Evolutionary conservation across 768 basidiomycete genomes (phyloP).

Genomic region (Leccinum uliginosum): DNA sequence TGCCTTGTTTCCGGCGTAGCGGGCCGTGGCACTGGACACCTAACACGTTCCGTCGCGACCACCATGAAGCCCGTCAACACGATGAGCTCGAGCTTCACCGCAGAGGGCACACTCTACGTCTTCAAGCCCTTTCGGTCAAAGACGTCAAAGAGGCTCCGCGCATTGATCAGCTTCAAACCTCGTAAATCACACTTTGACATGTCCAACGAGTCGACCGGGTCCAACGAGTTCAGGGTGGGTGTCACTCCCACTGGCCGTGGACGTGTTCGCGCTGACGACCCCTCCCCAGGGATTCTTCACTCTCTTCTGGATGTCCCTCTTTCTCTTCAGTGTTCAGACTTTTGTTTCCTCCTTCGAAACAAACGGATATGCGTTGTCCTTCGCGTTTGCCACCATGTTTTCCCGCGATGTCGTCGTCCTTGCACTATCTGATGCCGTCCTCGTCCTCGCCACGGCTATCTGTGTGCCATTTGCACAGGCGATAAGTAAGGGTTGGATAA

Average conservation of each 20-base stretch:
- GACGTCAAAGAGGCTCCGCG: conserved; percentile 71
- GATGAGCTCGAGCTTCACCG: conserved; percentile 34
- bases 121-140: conserved; percentile 74
- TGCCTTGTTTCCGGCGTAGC: conserved; percentile 6
- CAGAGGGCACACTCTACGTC: conserved; percentile 66
- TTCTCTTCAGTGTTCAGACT: conserved; percentile 73
- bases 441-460: conserved; percentile 69
- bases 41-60: conserved; percentile 1
- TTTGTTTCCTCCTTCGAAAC: conserved; percentile 73
- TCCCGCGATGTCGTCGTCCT: conserved; percentile 80
- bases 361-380: conserved; percentile 73
- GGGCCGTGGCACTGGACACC: not conserved
- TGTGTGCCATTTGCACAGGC: conserved; percentile 84
- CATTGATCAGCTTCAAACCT: conserved; percentile 82
- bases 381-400: conserved; percentile 82
- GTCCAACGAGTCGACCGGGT: conserved; percentile 62
- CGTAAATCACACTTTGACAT: conserved; percentile 84
- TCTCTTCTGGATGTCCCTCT: conserved; percentile 90
- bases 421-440: conserved; percentile 76
- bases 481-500: conserved; percentile 73
- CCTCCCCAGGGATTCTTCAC: conserved; percentile 82
- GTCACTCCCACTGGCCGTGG: not conserved
- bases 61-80: conserved; percentile 13
- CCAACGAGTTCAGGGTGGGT: conserved; percentile 80
- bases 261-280: conserved; percentile 2